Percentiles rank a stretch among this genome's conserved stretches.
Conservation (phyloP, 805 yeast genomes). For the Wickerhamomyces ciferrii region DNA sequence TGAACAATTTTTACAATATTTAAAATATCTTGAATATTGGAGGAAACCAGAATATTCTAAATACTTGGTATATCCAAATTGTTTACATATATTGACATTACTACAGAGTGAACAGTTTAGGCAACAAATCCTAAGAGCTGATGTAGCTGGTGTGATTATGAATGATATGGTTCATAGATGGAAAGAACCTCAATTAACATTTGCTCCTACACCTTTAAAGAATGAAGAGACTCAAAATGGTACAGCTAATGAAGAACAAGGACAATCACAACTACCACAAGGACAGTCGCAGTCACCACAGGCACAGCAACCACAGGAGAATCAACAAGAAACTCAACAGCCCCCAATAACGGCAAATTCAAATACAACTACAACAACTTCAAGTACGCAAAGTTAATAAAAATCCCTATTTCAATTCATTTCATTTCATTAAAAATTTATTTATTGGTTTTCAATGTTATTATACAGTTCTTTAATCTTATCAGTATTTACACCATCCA, state of each 20-base stretch:
- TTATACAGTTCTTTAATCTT: conserved; percentile 15
- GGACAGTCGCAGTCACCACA: not conserved
- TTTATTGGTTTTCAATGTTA: conserved; percentile 14
- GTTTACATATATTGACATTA: conserved; percentile 63
- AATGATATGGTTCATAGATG: conserved; percentile 75
- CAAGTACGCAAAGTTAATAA: not conserved
- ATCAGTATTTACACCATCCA: conserved; percentile 15
- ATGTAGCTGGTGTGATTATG: conserved; percentile 54
- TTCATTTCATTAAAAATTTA: conserved; percentile 2
- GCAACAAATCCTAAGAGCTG: conserved; percentile 48
- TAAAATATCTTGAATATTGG: conserved; percentile 87
- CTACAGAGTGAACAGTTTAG: conserved; percentile 48
- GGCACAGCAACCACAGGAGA: not conserved
- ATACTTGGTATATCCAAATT: conserved; percentile 79
- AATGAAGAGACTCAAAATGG: not conserved
- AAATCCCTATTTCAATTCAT: not conserved
- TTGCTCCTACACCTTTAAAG: conserved; percentile 20
- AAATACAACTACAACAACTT: not conserved
- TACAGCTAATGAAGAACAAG: not conserved
- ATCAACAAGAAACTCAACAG: not conserved
- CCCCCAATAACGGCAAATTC: not conserved
- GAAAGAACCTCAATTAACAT: conserved; percentile 26
- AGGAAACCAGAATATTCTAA: conserved; percentile 61
- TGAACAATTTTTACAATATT: conserved; percentile 65
- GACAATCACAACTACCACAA: not conserved